Evolutionary conservation across 371 early-diverging fungal species (phyloP), one percentile per base, ranked within the genome.

Genomic region (Circinella umbellata): DNA sequence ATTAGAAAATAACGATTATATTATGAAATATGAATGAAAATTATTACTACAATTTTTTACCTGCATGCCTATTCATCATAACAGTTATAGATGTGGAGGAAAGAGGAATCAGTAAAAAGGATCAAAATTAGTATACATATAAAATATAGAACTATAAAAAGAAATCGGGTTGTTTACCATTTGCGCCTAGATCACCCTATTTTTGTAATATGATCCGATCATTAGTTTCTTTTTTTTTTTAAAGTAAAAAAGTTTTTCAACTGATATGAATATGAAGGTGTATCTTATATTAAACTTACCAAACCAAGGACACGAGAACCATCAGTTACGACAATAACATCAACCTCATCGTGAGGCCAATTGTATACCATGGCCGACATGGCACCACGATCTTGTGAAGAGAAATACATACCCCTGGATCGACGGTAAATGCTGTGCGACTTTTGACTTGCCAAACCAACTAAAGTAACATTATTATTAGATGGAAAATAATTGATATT

Each of bases 281-380:
- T 27, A 34, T 57, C 1, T 27, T 18, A 34, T n/a, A 18, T 3
- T 18, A 34, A 17, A 27, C 57, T 10, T 57, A 57, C 57, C 57
- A 90, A 75, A 35, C 91, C 91, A 20, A 90, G 76, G 7, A 90
- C 87, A 62, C 91, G 80, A 11, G 88, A 87, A 42, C 91, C 91
- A 73, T 90, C 91, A 35, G 91, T 89, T 6, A 90, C 89, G 11
- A 90, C 90, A 76, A 89, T 89, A 11, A 89, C 87, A 69, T 88
- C 88, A 34, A 88, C 83, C 61, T 87, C 82, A 61, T 84, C 83
- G 62, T 84, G 81, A 36, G 86, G 84, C 88, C 88, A 87, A 66
- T 87, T 87, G 55, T 84, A 76, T 1, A 86, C 84, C 84, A 87
- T 85, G 34, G 83, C 81, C 46, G 87, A 85, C 89, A 89, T 89